Base-by-base conservation (phyloP, 108 stramenopile species). In the Cyclotella baltica region DNA sequence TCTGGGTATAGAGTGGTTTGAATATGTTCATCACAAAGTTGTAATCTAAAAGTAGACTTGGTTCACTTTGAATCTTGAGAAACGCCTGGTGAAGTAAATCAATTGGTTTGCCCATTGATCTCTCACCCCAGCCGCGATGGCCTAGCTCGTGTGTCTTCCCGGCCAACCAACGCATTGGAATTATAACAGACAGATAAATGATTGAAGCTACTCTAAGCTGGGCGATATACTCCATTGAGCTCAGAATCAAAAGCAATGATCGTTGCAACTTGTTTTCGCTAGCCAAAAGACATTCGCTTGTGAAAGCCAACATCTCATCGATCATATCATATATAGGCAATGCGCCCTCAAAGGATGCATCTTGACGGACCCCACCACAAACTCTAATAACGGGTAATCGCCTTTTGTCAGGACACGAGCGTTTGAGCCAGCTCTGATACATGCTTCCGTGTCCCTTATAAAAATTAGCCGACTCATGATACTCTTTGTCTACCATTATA, bases 121-220 rank as follows among this genome's bases (percentile, higher is more conserved):
- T 23, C 37, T 71, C 53, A 23, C 53, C 31, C 69, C 69, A 70
- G 28, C 59, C 56, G 10, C 40, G 58, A 59, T 59, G 70, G 28
- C 57, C 56, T 25, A 72, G 70, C 18, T 72, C 30, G 55, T 72
- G 70, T 40, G 70, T 72, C 23, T 59, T 57, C n/a, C 55, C 55
- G 11, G 55, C 55, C n/a, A 56, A 25, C 22, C 55, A 56, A 23
- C 55, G n/a, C 25, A 56, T 22, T 27, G 55, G 55, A 2, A 25
- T 23, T 23, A 56, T 25, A 11, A 25, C 55, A 23, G 55, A 5
- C n/a, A 56, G 25, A 27, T 56, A 56, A n/a, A 56, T 56, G 11
- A 56, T 56, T 27, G 55, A 5, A 27, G 22, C 55, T 11, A 22
- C 2, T 2, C 55, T 0, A 11, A 56, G 23, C 55, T 23, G 3